Evolutionary conservation across 352 stramenopile genomes (phyloP).

Genomic region (Phytophthora nicotianae): DNA sequence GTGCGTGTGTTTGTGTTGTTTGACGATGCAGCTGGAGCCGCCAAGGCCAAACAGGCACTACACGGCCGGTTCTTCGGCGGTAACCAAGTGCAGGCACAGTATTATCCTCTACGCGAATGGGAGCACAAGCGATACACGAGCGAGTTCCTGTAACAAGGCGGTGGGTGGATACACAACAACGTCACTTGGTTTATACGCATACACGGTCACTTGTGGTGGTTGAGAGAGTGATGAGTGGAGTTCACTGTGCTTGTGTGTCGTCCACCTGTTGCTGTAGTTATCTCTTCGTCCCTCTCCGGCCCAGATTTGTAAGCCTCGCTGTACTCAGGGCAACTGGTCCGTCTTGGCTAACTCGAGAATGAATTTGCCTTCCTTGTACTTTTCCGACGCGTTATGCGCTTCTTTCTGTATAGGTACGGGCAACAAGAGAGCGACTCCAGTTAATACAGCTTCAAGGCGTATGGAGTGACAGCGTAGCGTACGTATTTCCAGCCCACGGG

Average conservation of each 20-base stretch:
- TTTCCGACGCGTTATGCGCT: constrained; percentile 92
- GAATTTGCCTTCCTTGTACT: constrained; percentile 97
- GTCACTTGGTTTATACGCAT: constrained; percentile 21
- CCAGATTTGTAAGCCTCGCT: constrained; percentile 23
- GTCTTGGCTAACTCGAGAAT: constrained; percentile 96
- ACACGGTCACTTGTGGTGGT: constrained; percentile 19
- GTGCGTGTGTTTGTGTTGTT: constrained; percentile 85
- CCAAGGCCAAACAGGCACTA: constrained; percentile 60
- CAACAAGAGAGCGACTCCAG: constrained; percentile 4
- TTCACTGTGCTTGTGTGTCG: constrained; percentile 41
- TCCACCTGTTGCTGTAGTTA: constrained; percentile 39
- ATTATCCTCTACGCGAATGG: constrained; percentile 60
- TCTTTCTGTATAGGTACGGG: constrained; percentile 62
- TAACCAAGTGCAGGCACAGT: constrained; percentile 72
- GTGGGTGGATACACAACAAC: constrained; percentile 18
- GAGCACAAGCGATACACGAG: constrained; percentile 53
- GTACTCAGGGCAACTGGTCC: constrained; percentile 42
- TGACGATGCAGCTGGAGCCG: constrained; percentile 44
- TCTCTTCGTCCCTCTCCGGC: constrained; percentile 1
- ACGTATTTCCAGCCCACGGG: constrained; percentile 96
- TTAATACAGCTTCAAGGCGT: constrained; percentile 4
- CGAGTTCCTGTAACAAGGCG: constrained; percentile 50
- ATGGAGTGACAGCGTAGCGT: constrained; percentile 5
- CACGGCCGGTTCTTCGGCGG: constrained; percentile 80
- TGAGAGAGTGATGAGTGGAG: constrained; percentile 9